phyloP scores from a whole-genome alignment of 108 stramenopile species.

The Cyclotella distinguenda region DNA sequence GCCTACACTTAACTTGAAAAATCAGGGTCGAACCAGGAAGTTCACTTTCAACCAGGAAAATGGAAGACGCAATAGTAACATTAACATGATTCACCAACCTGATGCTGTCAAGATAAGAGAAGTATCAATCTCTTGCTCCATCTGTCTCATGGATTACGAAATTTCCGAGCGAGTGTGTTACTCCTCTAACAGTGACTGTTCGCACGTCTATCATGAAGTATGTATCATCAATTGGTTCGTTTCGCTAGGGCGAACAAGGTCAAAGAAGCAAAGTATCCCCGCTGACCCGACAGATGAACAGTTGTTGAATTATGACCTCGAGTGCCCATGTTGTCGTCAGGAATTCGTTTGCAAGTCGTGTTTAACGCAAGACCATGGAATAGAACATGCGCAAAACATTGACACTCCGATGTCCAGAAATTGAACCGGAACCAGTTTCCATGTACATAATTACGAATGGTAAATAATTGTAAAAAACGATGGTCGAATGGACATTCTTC shows the following conservation, averaged over 20 bases:
- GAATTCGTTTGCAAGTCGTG: constrained; percentile 17
- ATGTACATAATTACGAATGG: too few species aligned
- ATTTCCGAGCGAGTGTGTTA: constrained; percentile 30
- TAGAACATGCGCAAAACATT: background rate
- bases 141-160: constrained; percentile 44
- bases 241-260: constrained; percentile 14
- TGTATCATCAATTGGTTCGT: constrained; percentile 45
- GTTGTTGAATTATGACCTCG: constrained; percentile 35
- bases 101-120: constrained; percentile 1
- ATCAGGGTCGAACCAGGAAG: too few species aligned
- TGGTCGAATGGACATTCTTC: too few species aligned
- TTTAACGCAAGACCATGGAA: background rate
- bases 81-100: background rate
- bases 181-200: constrained; percentile 39
- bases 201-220: constrained; percentile 49
- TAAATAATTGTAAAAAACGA: too few species aligned
- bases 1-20: too few species aligned
- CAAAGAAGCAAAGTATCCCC: constrained; percentile 16
- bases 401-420: too few species aligned
- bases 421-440: too few species aligned
- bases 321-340: constrained; percentile 52
- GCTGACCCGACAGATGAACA: constrained; percentile 18
- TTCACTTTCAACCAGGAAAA: too few species aligned
- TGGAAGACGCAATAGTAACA: background rate
- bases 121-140: constrained; percentile 34